These are phyloP conservation scores for Lichenothelia convexa DNA, from an alignment of 495 filamentous ascomycete species.

Conservation along the genomic window DNA sequence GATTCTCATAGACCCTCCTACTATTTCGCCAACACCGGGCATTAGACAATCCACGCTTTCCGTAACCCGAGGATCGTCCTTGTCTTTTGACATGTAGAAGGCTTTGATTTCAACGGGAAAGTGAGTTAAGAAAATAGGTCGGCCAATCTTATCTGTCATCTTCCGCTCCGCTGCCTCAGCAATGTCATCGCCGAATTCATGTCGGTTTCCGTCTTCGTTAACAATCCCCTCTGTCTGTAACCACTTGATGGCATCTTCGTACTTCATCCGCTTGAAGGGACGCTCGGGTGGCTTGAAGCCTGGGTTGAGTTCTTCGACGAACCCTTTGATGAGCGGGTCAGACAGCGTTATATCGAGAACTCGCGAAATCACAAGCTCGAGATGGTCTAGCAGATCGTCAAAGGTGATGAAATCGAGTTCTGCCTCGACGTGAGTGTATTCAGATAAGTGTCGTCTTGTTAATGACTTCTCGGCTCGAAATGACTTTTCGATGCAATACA, in stretches of 20 bases:
- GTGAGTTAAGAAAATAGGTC: slow-evolving; percentile 89
- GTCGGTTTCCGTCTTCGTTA: slow-evolving; percentile 82
- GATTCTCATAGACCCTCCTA: slow-evolving; percentile 95
- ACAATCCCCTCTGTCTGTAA: slow-evolving; percentile 68
- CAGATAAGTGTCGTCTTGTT: slow-evolving; percentile 83
- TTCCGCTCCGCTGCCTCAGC: slow-evolving; percentile 90
- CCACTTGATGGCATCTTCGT: slow-evolving; percentile 88
- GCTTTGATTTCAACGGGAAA: slow-evolving; percentile 97
- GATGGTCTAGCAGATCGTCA: slow-evolving; percentile 72
- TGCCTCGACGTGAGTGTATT: slow-evolving; percentile 95
- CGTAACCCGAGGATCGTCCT: slow-evolving; percentile 65
- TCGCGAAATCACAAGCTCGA: slow-evolving; percentile 75
- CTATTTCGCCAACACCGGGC: slow-evolving; percentile 94
- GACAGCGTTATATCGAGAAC: slow-evolving; percentile 62
- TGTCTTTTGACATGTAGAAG: slow-evolving; percentile 97
- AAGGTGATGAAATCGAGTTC: slow-evolving; percentile 95
- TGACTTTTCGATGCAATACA: slow-evolving; percentile 95
- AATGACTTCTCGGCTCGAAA: slow-evolving; percentile 96
- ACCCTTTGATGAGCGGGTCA: slow-evolving; percentile 47
- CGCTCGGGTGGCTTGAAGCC: slow-evolving; percentile 65
- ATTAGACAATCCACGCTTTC: slow-evolving; percentile 94
- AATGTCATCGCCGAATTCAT: slow-evolving; percentile 92
- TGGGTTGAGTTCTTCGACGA: slow-evolving; percentile 72
- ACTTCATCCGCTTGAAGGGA: slow-evolving; percentile 91
- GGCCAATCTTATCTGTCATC: slow-evolving; percentile 94